Evolutionary conservation across 768 basidiomycete genomes (phyloP), one percentile per base, ranked within the genome.

Genomic region (Amyloporia xantha): DNA sequence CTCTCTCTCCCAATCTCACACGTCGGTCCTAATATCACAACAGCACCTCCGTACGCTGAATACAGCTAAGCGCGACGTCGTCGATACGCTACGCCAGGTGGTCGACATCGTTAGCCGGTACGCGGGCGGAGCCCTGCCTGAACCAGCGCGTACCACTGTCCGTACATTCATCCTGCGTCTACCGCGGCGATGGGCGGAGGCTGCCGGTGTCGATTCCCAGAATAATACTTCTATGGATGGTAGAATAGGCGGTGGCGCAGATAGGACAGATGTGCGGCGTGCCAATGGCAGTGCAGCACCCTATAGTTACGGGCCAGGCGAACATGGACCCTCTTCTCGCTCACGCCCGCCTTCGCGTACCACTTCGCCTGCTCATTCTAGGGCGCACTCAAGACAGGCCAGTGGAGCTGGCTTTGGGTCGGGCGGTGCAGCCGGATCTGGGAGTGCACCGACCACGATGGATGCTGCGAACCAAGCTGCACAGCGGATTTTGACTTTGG

Each of bases 41-140:
- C 62, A 66, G 23, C 86, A 77, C 54, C 71, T 80, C 65, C 82
- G 74, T 30, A 86, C 83, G n/a, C 73, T 95, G 21, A 72, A 78
- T 0, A 74, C 81, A 39, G 82, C 91, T 38, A 84, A 90, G 38
- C 73, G 76, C 25, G 90, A 94, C 60, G 79, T 95, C 28, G 86
- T 94, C n/a, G 77, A 84, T 38, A 95, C 92, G 24, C 82, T 95
- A 48, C 80, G 89, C 28, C 85, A 91, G 59, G 91, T 91, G 15
- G 91, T 95, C 12, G 86, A 89, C 49, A 85, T 94, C 13, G 82
- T 94, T 15, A 81, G 78, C 49, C 86, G 82, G 52, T 91, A 93
- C 54, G 86, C 91, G 0, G 92, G 92, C 9, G 77, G 85, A 0
- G 86, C 91, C 0, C 74, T 95, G 5, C 91, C 90, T 0, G 92